These are phyloP conservation scores for Ganoderma meredithae DNA, from an alignment of 1,284 basidiomycete species.

Conservation along the genomic window DNA sequence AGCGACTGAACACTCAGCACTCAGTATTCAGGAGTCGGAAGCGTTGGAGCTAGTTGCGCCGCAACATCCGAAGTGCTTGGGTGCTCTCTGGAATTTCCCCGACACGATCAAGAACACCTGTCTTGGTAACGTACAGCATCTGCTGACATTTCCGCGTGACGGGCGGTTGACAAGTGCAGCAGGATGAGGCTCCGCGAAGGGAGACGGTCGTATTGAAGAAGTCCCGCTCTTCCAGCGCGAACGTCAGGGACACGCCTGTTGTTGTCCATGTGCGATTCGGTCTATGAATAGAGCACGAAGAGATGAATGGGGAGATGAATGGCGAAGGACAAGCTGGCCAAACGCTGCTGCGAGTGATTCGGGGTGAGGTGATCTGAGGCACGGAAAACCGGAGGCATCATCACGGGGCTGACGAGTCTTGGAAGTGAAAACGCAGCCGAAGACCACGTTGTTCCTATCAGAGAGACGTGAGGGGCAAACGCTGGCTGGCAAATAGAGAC, in stretches of 20 bases:
- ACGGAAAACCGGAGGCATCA: not conserved
- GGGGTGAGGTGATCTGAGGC: not conserved
- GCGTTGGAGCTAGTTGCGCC: not conserved
- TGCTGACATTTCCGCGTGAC: conserved; percentile 16
- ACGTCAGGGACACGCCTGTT: not conserved
- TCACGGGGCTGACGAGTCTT: not conserved
- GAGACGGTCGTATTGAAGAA: not conserved
- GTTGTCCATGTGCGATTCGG: not conserved
- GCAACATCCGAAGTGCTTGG: conserved; percentile 11
- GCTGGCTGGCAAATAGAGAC: too few relatives aligned
- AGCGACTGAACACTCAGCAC: conserved; percentile 5
- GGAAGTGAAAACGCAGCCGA: not conserved
- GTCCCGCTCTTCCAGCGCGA: conserved; percentile 2
- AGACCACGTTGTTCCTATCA: not conserved
- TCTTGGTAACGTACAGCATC: not conserved
- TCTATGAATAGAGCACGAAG: conserved; percentile 12
- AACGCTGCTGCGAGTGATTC: not conserved
- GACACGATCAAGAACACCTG: conserved; percentile 1
- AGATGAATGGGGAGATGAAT: conserved; percentile 7
- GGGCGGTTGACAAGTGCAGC: not conserved
- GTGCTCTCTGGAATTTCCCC: conserved; percentile 19
- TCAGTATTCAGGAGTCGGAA: not conserved
- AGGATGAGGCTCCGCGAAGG: not conserved
- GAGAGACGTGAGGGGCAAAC: not conserved
- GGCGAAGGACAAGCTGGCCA: not conserved